Percentiles rank a stretch among this genome's conserved stretches.
phyloP scores from a whole-genome alignment of 345 rosid genomes.

The Corchorus olitorius region DNA sequence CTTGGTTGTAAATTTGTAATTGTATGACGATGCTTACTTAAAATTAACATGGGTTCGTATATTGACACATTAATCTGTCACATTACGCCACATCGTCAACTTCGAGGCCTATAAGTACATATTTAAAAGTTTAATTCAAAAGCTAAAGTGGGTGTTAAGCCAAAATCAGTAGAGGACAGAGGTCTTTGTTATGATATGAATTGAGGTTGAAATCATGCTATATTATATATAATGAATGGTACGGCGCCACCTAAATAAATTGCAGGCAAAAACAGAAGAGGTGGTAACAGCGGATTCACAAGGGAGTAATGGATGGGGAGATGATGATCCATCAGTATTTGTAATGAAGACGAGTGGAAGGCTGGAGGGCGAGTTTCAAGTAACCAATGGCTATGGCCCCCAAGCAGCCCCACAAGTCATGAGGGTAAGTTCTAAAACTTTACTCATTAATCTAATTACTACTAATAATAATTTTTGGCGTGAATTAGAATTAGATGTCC shows the following conservation, averaged over 20 bases:
- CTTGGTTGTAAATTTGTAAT: too few species aligned
- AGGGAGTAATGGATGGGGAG: conserved; percentile 44
- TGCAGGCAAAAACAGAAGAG: conserved; percentile 53
- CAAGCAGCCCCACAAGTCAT: conserved; percentile 45
- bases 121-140: too few species aligned
- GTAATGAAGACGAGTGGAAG: conserved; percentile 23
- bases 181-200: neutral
- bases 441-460: neutral
- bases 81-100: too few species aligned
- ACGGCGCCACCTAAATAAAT: neutral
- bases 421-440: conserved; percentile 34
- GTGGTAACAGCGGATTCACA: conserved; percentile 49
- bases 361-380: conserved; percentile 61
- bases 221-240: too few species aligned
- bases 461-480: neutral
- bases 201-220: neutral
- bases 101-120: too few species aligned
- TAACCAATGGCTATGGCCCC: conserved; percentile 64
- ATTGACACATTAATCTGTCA: too few species aligned
- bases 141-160: too few species aligned
- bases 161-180: too few species aligned
- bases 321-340: conserved; percentile 57
- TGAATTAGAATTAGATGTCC: neutral
- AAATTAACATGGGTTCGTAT: too few species aligned
- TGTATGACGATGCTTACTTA: too few species aligned